Conservation (phyloP, 1,139 yeast genomes). For the Entelexis sorbosivorans region DNA sequence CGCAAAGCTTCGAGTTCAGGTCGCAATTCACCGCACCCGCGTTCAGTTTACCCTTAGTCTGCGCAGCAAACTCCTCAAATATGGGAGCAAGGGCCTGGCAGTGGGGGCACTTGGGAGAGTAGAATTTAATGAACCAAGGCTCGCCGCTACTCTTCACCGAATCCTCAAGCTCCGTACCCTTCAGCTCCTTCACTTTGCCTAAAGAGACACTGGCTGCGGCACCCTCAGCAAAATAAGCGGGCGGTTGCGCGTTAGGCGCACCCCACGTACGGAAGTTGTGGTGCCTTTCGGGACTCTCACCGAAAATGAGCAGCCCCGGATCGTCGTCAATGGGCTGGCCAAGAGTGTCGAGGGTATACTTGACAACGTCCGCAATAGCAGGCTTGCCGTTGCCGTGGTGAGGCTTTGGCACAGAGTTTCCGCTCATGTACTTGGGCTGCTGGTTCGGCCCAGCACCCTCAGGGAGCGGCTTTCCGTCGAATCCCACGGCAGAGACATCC, state of each 20-base stretch:
- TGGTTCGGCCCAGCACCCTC: constrained; percentile 15
- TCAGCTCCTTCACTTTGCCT: constrained; percentile 14
- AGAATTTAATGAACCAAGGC: constrained; percentile 36
- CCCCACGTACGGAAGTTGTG: constrained; percentile 21
- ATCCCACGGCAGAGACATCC: constrained; percentile 3
- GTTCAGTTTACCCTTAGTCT: constrained; percentile 29
- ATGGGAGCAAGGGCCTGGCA: constrained; percentile 31
- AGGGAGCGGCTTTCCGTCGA: constrained; percentile 1
- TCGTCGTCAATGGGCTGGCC: constrained; percentile 20
- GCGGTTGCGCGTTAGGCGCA: constrained; percentile 21
- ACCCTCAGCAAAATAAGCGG: constrained; percentile 11
- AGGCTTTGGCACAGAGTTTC: constrained; percentile 12
- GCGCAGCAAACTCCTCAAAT: constrained; percentile 32
- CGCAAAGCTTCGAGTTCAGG: constrained; percentile 29
- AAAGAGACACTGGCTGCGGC: constrained; percentile 7
- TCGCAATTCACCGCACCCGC: constrained; percentile 37
- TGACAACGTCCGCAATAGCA: constrained; percentile 16
- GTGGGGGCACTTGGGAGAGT: constrained; percentile 34
- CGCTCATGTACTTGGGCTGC: constrained; percentile 15
- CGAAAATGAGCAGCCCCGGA: constrained; percentile 19
- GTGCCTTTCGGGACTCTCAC: constrained; percentile 18
- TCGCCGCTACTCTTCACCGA: constrained; percentile 22
- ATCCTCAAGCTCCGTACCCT: constrained; percentile 8
- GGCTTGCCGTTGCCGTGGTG: constrained; percentile 5
- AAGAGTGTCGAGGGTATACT: constrained; percentile 16